Evolutionary conservation across 495 filamentous ascomycete species (phyloP).

Genomic region (Cryomyces antarcticus): DNA sequence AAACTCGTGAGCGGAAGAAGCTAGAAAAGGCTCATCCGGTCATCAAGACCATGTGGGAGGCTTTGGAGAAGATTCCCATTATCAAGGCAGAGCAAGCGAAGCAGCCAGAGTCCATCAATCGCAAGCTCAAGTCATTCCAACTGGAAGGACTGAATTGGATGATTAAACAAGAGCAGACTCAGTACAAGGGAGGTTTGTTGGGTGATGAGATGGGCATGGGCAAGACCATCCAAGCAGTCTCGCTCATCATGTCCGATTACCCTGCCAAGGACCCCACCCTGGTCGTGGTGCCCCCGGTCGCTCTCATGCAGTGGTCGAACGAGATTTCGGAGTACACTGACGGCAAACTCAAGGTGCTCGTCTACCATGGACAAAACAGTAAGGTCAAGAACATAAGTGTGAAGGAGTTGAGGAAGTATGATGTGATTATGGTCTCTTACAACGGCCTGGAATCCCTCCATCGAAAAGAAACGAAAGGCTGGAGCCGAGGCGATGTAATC

Average conservation of each 20-base stretch:
- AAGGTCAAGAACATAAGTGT: constrained; percentile 54
- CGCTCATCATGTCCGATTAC: constrained; percentile 91
- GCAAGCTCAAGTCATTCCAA: constrained; percentile 77
- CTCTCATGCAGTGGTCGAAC: constrained; percentile 88
- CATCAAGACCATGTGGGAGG: constrained; percentile 64
- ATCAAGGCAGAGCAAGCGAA: constrained; percentile 43
- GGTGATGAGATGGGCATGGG: constrained; percentile 98
- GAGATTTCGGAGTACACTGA: constrained; percentile 87
- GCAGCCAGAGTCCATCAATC: constrained; percentile 60
- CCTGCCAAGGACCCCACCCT: constrained; percentile 63
- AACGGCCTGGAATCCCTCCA: constrained; percentile 80
- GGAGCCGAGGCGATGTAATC: constrained; percentile 52
- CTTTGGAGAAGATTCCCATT: constrained; percentile 42
- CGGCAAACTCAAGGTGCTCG: constrained; percentile 68
- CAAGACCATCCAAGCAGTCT: constrained; percentile 95
- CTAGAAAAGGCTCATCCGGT: constrained; percentile 61
- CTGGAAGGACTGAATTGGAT: constrained; percentile 90
- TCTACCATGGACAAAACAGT: constrained; percentile 71
- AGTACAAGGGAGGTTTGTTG: constrained; percentile 72
- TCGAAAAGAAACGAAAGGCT: constrained; percentile 82
- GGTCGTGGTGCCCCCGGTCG: constrained; percentile 84
- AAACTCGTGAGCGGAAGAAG: constrained; percentile 34
- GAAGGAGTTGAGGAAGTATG: constrained; percentile 56
- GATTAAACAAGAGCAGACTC: constrained; percentile 62
- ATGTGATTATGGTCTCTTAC: constrained; percentile 91